Conservation (phyloP, 2,329 filamentous ascomycete species). For the Rhinocladiella similis region DNA sequence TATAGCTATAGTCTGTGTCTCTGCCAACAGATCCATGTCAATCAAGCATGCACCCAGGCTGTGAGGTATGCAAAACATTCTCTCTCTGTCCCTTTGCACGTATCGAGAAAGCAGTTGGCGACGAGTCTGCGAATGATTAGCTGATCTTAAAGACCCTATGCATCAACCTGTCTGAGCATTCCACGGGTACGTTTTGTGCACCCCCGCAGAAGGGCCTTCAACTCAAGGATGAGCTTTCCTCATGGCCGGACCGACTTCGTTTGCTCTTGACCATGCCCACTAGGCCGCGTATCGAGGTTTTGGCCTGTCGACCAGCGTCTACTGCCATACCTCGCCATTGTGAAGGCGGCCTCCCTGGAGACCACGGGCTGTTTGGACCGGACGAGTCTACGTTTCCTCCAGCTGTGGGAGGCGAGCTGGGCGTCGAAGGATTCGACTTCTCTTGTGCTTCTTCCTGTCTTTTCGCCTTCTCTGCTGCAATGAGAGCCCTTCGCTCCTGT, state of each 20-base stretch:
- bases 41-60: too few species aligned
- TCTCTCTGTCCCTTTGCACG: too few species aligned
- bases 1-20: too few species aligned
- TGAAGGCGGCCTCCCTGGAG: slow-evolving; percentile 12
- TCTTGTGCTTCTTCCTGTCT: slow-evolving; percentile 14
- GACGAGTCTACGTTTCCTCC: slow-evolving; percentile 17
- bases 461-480: slow-evolving; percentile 28
- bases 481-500: slow-evolving; percentile 35
- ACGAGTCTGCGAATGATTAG: too few species aligned
- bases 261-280: slow-evolving; percentile 27
- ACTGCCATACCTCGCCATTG: slow-evolving; percentile 28
- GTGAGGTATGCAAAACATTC: too few species aligned
- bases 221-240: slow-evolving; percentile 10
- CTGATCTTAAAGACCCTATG: background rate
- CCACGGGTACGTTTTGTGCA: too few species aligned
- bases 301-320: slow-evolving; percentile 29
- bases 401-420: slow-evolving; percentile 4
- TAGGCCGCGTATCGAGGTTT: slow-evolving; percentile 26
- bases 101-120: too few species aligned
- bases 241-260: slow-evolving; percentile 23
- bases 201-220: background rate
- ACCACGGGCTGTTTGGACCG: slow-evolving; percentile 10
- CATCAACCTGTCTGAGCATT: too few species aligned
- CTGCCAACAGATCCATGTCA: too few species aligned
- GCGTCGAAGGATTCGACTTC: slow-evolving; percentile 9